A percentile compares a stretch with the other conserved stretches of the same genome.
Evolutionary conservation across 1,139 yeast species (phyloP).

Genomic region (Nakaseomyces delphensis): DNA sequence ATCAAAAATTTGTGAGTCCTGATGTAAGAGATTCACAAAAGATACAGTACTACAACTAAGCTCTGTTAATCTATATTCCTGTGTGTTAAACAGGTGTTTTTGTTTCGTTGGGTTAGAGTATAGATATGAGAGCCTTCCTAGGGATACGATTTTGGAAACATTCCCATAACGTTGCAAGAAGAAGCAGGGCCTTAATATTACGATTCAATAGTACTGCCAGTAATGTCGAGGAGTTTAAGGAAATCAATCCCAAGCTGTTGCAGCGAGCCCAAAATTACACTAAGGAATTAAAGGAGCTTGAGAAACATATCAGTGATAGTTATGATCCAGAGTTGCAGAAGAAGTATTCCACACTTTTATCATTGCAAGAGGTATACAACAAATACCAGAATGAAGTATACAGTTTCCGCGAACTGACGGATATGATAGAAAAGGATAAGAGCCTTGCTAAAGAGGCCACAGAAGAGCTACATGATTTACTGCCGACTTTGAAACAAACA

Average conservation of each 20-base stretch:
- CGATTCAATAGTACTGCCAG: neutral
- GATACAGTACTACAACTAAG: too few species aligned
- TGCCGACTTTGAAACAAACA: conserved; percentile 30
- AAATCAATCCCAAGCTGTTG: conserved; percentile 52
- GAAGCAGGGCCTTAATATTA: neutral
- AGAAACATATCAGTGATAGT: conserved; percentile 39
- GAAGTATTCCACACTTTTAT: conserved; percentile 46
- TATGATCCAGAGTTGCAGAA: conserved; percentile 47
- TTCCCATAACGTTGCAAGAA: too few species aligned
- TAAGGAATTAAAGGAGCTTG: conserved; percentile 43
- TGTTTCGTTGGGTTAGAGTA: too few species aligned
- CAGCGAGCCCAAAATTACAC: conserved; percentile 50
- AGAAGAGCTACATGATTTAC: conserved; percentile 28
- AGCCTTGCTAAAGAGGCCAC: conserved; percentile 34
- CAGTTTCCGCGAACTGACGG: conserved; percentile 36
- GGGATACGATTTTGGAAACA: too few species aligned
- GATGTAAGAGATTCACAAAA: too few species aligned
- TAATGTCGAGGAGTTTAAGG: conserved; percentile 9
- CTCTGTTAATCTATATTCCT: too few species aligned
- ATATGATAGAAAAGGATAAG: conserved; percentile 31
- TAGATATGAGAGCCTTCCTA: too few species aligned
- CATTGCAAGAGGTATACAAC: conserved; percentile 44
- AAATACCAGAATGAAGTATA: conserved; percentile 36
- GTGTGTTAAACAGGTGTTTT: too few species aligned
- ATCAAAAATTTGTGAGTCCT: too few species aligned